Base-by-base conservation (phyloP, 2,329 filamentous ascomycete genomes). In the Fusarium annulatum region DNA sequence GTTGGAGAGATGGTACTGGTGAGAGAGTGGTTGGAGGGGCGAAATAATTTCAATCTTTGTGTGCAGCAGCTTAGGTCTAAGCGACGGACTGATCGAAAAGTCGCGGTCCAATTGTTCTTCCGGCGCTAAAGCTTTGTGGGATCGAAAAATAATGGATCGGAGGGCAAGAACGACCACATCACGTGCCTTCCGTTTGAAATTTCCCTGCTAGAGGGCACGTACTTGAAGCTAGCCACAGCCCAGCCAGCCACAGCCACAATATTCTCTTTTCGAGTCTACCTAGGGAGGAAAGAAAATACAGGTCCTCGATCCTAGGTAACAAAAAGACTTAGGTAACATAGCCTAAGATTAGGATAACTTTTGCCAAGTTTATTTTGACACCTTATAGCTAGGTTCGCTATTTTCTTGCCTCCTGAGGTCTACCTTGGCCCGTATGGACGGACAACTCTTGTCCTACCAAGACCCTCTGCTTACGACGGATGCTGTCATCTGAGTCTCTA, bases 21-120 rank as follows among this genome's bases (percentile, higher is more conserved):
- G 66, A 81, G 81, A 79, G 78, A 78, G 79, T 81, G 79, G 79
- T 82, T 80, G 82, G 83, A 81, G 36, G 80, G 80, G 79, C 77
- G 80, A 81, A 81, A 82, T 82, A 82, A 82, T 80, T 83, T 82
- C 75, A 81, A 78, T 80, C 73, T 81, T 81, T 83, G 82, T 83
- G 82, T 82, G 80, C 80, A 79, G 66, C 78, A 77, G 74, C 79
- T 80, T 81, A 80, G 79, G 79, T 81, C 81, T 83, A 83, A 82
- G 80, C 81, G 81, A 82, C 81, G 80, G 82, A 74, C 67, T 73
- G 71, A 71, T 73, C 69, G 62, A 75, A 77, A 79, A 72, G 62
- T 69, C 46, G 57, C 77, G 79, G 78, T 55, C 30, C 66, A 73
- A 74, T 60, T 43, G 71, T 80, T 80, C 61, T 77, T 80, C 79